Base-by-base conservation (phyloP, 1,139 yeast genomes). In the Zygosaccharomyces sapae region DNA sequence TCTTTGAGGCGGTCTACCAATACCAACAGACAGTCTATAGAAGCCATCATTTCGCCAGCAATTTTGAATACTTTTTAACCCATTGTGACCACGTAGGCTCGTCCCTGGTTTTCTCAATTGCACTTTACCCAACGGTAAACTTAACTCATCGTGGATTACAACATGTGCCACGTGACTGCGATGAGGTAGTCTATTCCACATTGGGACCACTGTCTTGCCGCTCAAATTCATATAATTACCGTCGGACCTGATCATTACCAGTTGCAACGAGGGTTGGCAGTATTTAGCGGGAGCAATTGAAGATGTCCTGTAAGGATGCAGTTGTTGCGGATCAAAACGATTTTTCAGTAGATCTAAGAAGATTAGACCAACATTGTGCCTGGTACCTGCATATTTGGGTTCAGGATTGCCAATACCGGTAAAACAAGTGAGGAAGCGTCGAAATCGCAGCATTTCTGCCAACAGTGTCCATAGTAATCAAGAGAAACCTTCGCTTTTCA, bases 341-440 rank as follows among this genome's bases (percentile, higher is more conserved):
- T 54, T 45, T 25, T 54, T 54, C 19, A 62, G 27, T 38, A 55
- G 39, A 43, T 58, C 61, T 13, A 61, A 42, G 45, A 63, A 47
- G 5, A 53, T 33, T 6, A 57, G 44, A 1, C 96, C 96, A 0
- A 83, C 86, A 53, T 82, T 86, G 61, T 88, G 96, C 41, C 95
- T 71, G 0, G 95, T 85, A 5, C 72, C 72, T 12, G 67, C 65
- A 57, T 77, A 86, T 41, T 71, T 66, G 0, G 80, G 74, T 45
- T 82, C 88, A 0, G 96, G 96, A 59, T 88, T 88, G 0, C 96
- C 96, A 3, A 88, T 70, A 0, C 92, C 85, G 4, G 82, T 79
- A 7, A 81, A 58, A 56, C 65, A 59, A 38, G 52, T 45, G 34
- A 41, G 22, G 37, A 9, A 33, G 48, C 24, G 53, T 55, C 30